Evolutionary conservation across 306 rosid genomes (phyloP).

Genomic region (Chamaecrista fasciculata): DNA sequence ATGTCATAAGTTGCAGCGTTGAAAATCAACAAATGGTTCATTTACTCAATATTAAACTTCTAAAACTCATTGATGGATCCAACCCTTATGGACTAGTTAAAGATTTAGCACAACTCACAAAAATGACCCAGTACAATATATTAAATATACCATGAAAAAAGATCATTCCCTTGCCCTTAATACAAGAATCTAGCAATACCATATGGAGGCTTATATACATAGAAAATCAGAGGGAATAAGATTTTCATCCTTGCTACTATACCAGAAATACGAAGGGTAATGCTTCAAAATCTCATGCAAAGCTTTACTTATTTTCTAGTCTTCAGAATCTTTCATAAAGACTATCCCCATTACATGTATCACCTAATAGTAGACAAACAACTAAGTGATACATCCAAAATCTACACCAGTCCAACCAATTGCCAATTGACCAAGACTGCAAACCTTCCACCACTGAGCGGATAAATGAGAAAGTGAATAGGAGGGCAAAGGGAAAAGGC

Average conservation of each 20-base stretch:
- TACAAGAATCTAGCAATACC: neutral
- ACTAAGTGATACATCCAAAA: neutral
- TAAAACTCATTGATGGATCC: constrained; percentile 13
- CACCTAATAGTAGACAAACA: neutral
- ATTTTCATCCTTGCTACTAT: neutral
- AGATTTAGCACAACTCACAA: neutral
- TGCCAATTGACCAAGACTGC: constrained; percentile 14
- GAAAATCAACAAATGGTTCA: constrained; percentile 23
- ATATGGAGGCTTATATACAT: neutral
- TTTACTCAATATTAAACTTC: constrained; percentile 15
- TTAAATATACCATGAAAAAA: neutral
- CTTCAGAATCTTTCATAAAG: neutral
- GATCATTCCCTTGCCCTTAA: constrained; percentile 1
- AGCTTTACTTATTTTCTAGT: neutral
- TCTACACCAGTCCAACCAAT: neutral
- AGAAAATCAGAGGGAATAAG: neutral
- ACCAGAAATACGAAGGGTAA: neutral
- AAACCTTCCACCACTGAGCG: constrained; percentile 7
- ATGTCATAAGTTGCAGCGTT: constrained; percentile 3
- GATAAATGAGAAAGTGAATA: neutral
- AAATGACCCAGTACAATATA: constrained; percentile 5
- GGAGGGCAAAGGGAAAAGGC: neutral
- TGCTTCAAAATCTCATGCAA: neutral
- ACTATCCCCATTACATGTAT: neutral
- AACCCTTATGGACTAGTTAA: neutral